Base-by-base conservation (phyloP, 2,329 filamentous ascomycete genomes). In the Cytospora piceae region DNA sequence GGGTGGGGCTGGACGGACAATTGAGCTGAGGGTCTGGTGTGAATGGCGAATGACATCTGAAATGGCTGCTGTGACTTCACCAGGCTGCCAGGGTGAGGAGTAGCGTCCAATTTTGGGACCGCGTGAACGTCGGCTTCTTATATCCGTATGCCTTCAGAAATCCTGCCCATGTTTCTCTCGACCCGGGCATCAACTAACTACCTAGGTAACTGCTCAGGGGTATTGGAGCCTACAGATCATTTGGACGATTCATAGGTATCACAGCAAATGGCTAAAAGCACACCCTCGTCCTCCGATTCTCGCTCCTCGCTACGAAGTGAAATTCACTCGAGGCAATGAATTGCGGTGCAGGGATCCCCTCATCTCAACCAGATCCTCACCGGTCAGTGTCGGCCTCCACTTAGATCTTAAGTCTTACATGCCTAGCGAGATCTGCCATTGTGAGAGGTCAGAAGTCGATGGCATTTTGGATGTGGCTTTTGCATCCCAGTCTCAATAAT, bases 361-460 rank as follows among this genome's bases (percentile, higher is more conserved):
- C 46, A 24, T 49, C 46, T 22, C 46, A 5, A 49, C 46, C 46
- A 49, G 46, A 20, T 49, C n/a, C 46, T 49, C 46, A 49, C 46
- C 46, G 46, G 46, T 49, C 46, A 49, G n/a, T 49, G 7, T 22
- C 46, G n/a, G 46, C 46, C 46, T 49, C 46, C 46, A 49, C 46
- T 49, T 24, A 49, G 46, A 49, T 49, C 46, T 49, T 9, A 24
- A 49, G 46, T 22, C 46, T 22, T 24, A 49, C 46, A 24, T 49
- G 46, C n/a, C 46, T 49, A 49, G 22, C 46, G 46, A 49, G 46
- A 49, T 49, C 46, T 49, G 46, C 46, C 46, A 24, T 49, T 49
- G n/a, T 22, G 46, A 49, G 46, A 49, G 46, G 46, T 24, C 46
- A 49, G 22, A 49, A 22, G n/a, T 12, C n/a, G 46, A 42, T 42